These are phyloP conservation scores for Wallacemonas sp. DNA, from an alignment of 208 protist genomes.

Conservation along the genomic window DNA sequence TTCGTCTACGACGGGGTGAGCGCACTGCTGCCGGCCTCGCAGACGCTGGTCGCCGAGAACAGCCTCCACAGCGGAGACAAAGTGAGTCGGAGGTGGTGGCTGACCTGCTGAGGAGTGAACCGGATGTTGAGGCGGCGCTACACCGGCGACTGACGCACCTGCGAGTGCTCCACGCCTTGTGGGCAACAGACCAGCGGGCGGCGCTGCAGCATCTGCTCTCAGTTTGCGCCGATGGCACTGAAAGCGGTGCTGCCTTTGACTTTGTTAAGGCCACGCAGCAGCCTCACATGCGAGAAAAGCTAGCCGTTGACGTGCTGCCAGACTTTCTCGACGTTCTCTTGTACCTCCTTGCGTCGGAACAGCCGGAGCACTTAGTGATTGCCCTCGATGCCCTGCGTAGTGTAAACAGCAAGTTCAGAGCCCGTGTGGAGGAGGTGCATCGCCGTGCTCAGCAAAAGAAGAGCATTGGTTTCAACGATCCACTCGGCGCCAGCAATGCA, in stretches of 20 bases:
- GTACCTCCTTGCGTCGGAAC: slow-evolving; percentile 39
- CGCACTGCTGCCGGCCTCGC: neutral
- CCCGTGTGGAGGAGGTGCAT: slow-evolving; percentile 46
- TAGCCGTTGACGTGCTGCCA: slow-evolving; percentile 47
- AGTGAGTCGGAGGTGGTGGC: slow-evolving; percentile 30
- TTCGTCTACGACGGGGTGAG: slow-evolving; percentile 1
- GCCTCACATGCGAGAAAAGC: slow-evolving; percentile 69
- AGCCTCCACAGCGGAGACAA: neutral
- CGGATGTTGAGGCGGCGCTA: slow-evolving; percentile 32
- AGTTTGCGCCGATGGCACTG: slow-evolving; percentile 44
- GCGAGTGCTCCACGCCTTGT: slow-evolving; percentile 49
- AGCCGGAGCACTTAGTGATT: slow-evolving; percentile 47
- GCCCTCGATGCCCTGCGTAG: slow-evolving; percentile 57
- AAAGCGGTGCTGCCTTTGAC: slow-evolving; percentile 64
- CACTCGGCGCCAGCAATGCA: slow-evolving; percentile 31
- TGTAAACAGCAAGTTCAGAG: slow-evolving; percentile 64
- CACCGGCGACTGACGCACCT: slow-evolving; percentile 53
- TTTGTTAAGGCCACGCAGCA: slow-evolving; percentile 74
- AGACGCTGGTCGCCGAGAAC: neutral
- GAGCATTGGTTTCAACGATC: slow-evolving; percentile 53
- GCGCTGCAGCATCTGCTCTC: slow-evolving; percentile 55
- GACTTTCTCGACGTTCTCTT: slow-evolving; percentile 57
- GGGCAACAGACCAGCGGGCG: slow-evolving; percentile 45
- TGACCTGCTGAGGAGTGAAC: slow-evolving; percentile 31
- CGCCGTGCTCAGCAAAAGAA: slow-evolving; percentile 39